Evolutionary conservation across 257 asterid genomes (phyloP).

Genomic region (Rubia yunnanensis): DNA sequence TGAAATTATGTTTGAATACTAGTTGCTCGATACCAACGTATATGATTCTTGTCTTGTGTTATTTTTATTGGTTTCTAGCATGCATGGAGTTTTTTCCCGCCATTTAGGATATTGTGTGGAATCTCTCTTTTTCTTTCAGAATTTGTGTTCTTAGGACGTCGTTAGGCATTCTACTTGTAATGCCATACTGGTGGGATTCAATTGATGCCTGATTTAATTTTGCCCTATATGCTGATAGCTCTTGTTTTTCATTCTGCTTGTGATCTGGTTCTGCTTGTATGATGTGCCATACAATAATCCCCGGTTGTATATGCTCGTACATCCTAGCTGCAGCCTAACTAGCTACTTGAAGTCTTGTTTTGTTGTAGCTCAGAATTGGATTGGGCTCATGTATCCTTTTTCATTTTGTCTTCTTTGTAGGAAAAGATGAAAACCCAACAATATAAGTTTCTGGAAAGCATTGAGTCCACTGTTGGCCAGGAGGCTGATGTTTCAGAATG

Average conservation of each 20-base stretch:
- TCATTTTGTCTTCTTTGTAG: constrained; percentile 33
- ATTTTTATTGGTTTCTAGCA: neutral
- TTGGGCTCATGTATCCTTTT: constrained; percentile 6
- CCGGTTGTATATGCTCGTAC: neutral
- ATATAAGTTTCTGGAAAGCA: constrained; percentile 71
- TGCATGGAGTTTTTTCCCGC: neutral
- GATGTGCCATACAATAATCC: neutral
- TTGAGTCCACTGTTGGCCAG: constrained; percentile 48
- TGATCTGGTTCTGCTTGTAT: too few relatives aligned
- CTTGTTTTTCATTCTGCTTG: neutral
- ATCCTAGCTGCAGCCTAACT: neutral
- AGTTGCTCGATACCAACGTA: neutral
- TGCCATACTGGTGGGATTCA: neutral
- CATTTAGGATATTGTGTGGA: neutral
- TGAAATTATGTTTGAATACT: neutral
- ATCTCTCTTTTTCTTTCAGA: neutral
- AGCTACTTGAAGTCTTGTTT: neutral
- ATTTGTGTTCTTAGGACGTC: neutral
- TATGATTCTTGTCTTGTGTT: neutral
- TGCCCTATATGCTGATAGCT: neutral
- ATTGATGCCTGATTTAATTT: neutral
- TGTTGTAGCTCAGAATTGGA: constrained; percentile 1
- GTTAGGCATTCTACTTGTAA: neutral
- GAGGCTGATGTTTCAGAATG: constrained; percentile 44
- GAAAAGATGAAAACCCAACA: constrained; percentile 90